These are phyloP conservation scores for Colletotrichum theobromicola DNA, from an alignment of 2,329 filamentous ascomycete genomes.

Conservation along the genomic window DNA sequence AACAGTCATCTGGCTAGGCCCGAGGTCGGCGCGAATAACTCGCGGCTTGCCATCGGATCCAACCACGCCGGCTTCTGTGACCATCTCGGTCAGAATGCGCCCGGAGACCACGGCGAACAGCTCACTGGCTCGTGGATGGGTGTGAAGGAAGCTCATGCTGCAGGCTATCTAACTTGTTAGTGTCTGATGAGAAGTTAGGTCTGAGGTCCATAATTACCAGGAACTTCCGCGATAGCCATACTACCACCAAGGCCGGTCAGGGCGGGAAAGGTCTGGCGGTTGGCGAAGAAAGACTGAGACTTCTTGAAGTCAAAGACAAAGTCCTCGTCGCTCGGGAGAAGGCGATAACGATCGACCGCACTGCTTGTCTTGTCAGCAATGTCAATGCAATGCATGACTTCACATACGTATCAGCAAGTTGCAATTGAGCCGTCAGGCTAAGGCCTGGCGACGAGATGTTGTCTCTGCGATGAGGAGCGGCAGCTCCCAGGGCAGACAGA, in stretches of 20 bases:
- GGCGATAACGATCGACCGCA: neutral
- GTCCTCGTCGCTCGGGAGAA: neutral
- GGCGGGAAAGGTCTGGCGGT: neutral
- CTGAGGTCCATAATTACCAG: neutral
- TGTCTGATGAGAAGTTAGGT: neutral
- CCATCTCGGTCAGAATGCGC: conserved; percentile 44
- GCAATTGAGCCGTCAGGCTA: neutral
- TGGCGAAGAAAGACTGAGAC: neutral
- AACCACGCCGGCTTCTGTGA: conserved; percentile 51
- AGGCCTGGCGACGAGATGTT: neutral
- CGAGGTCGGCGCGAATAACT: conserved; percentile 36
- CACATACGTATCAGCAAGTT: neutral
- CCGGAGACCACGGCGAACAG: conserved; percentile 48
- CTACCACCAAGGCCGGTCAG: neutral
- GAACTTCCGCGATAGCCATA: neutral
- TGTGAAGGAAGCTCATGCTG: conserved; percentile 60
- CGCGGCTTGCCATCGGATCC: conserved; percentile 27
- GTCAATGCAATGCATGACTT: too few relatives aligned
- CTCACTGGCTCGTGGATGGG: conserved; percentile 49
- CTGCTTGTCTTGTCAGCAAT: neutral
- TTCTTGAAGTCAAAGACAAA: neutral
- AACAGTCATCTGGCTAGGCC: conserved; percentile 52
- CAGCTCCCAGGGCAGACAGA: neutral
- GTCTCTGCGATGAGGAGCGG: neutral
- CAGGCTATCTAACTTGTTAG: conserved; percentile 35